Evolutionary conservation across 768 basidiomycete species (phyloP).

Genomic region (Suillus plorans): DNA sequence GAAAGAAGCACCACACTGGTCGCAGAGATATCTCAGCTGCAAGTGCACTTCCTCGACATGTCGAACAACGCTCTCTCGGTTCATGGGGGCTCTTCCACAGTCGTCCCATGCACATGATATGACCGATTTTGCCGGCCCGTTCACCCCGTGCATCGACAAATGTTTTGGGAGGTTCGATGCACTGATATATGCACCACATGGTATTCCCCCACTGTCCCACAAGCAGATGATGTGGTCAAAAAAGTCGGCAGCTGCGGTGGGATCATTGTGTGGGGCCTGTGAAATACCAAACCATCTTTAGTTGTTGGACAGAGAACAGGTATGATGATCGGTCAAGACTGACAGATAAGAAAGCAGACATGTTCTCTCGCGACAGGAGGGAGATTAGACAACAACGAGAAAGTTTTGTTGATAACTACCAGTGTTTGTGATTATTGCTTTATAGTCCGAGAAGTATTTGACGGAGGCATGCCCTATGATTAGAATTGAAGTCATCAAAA

Average conservation of each 20-base stretch:
- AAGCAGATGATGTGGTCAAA: neutral
- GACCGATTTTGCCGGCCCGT: slow-evolving; percentile 12
- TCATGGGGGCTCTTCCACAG: slow-evolving; percentile 20
- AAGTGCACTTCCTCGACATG: slow-evolving; percentile 29
- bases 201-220: slow-evolving; percentile 10
- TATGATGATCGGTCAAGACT: neutral
- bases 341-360: neutral
- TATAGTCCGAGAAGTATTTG: neutral
- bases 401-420: neutral
- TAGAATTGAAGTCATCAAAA: too few species aligned
- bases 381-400: neutral
- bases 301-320: neutral
- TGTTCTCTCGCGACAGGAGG: neutral
- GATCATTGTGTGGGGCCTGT: neutral
- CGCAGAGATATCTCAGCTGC: slow-evolving; percentile 14
- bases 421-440: neutral
- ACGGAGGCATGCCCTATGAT: too few species aligned
- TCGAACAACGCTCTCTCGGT: slow-evolving; percentile 26
- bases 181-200: slow-evolving; percentile 12
- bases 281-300: neutral
- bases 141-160: slow-evolving; percentile 22
- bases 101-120: slow-evolving; percentile 20
- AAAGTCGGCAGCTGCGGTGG: neutral
- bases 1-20: slow-evolving; percentile 22
- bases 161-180: slow-evolving; percentile 19